Base-by-base conservation (phyloP, 805 yeast genomes). In the Myxozyma lipomycoides region DNA sequence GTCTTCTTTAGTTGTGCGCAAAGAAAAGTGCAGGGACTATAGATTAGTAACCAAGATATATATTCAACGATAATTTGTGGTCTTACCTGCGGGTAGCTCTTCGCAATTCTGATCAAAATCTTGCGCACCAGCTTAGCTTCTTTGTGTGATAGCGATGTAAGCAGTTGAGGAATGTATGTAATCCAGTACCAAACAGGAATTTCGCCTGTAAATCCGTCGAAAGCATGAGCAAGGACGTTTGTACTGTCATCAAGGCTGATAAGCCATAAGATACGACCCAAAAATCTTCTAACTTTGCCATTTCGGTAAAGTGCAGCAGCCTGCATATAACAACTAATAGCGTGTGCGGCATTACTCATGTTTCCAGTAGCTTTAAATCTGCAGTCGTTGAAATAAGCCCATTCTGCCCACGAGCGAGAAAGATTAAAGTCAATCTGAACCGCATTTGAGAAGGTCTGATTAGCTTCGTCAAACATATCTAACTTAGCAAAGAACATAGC, bases 171-270 rank as follows among this genome's bases (percentile, higher is more conserved):
- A 59, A 93, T 89, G 63, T 85, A 93, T 0, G 98, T 88, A 40
- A 93, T 88, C 98, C 98, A 93, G 67, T 91, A 91, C 99, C 99
- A 93, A 1, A 91, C 96, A 3, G 99, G 98, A 38, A 88, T 88
- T 58, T 95, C 99, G 19, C 98, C 97, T 56, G 90, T 79, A 67
- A 87, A 93, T 44, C 85, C 82, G 49, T 89, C 96, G 68, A 91
- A 91, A 0, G 97, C 95, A 54, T 82, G 82, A 0, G 95, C 80
- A 42, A 93, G 73, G 0, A 89, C 78, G 1, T 95, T 95, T 3
- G 80, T 73, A 1, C 84, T 73, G 66, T 93, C 96, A 68, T 93
- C 98, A 69, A 91, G 73, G 55, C 96, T 83, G 48, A 93, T 82
- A 54, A 93, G 76, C 98, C 98, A 93, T 47, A 93, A 73, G 44